Conservation (phyloP, 495 filamentous ascomycete species). For the Talaromyces stipitatus region DNA sequence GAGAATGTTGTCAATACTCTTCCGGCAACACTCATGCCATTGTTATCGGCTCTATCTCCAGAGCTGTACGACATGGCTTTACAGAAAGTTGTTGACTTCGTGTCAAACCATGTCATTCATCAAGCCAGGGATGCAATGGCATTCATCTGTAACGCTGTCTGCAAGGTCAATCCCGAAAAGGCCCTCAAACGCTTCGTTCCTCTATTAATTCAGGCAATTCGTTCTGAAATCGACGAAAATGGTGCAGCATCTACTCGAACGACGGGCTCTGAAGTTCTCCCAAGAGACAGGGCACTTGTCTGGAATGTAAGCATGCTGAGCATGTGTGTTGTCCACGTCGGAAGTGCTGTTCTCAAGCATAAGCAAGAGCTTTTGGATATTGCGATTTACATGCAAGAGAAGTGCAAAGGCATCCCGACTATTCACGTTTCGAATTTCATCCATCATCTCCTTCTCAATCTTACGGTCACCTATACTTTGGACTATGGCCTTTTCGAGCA, state of each 20-base stretch:
- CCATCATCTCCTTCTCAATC: slow-evolving; percentile 95
- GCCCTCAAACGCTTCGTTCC: slow-evolving; percentile 84
- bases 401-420: slow-evolving; percentile 85
- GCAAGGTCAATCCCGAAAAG: slow-evolving; percentile 91
- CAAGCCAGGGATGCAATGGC: slow-evolving; percentile 98
- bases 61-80: slow-evolving; percentile 88
- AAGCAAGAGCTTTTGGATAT: slow-evolving; percentile 84
- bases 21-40: slow-evolving; percentile 81
- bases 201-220: slow-evolving; percentile 81
- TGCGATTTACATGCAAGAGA: slow-evolving; percentile 90
- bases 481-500: slow-evolving; percentile 83
- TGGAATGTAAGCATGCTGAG: slow-evolving; percentile 97
- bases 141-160: slow-evolving; percentile 92
- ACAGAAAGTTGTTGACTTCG: slow-evolving; percentile 85
- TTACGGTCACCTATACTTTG: slow-evolving; percentile 86
- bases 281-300: slow-evolving; percentile 83
- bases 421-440: slow-evolving; percentile 97
- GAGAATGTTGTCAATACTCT: slow-evolving; percentile 96
- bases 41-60: slow-evolving; percentile 86
- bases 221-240: slow-evolving; percentile 94
- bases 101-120: slow-evolving; percentile 93
- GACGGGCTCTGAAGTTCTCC: slow-evolving; percentile 86
- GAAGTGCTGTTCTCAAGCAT: slow-evolving; percentile 78
- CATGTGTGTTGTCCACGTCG: slow-evolving; percentile 97
- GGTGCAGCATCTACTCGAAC: slow-evolving; percentile 93